Base-by-base conservation (phyloP, 202 grass and related monocot species). In the Setaria viridis region DNA sequence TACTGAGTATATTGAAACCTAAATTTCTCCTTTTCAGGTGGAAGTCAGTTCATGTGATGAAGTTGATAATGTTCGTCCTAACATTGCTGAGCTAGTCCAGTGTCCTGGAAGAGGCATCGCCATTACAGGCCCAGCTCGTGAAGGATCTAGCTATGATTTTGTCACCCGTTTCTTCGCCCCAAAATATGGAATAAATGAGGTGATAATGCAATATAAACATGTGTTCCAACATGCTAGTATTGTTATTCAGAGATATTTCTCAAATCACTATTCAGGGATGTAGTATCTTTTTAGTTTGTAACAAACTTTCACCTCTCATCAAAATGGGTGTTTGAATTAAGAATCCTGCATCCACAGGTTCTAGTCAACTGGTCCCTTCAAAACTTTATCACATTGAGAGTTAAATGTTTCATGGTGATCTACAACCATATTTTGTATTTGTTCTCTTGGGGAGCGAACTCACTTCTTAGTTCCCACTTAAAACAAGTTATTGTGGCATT, bases 11-110 rank as follows among this genome's bases (percentile, higher is more conserved):
- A 47, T 48, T 47, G 42, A 33, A 29, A 45, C 29, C 33, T 65
- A 47, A 65, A 50, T 42, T 49, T 64, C 9, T 17, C 41, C 4
- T 82, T 47, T 29, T 53, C 45, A 83, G 90, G 72, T 91, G 29
- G 90, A 91, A 50, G 86, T 94, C 30, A 70, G 70, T 82, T 91
- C 86, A 19, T 73, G 62, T 62, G 83, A 87, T 66, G 89, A 94
- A 81, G 85, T 89, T 50, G 55, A 69, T 29, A 65, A 86, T 83
- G 32, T 94, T 51, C 7, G 54, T 54, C 92, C 92, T 50, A 89
- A 94, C 53, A 74, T 81, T 85, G 76, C 78, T 45, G 92, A 94
- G 79, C 58, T 94, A 50, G 60, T 87, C 35, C 82, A 84, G 9
- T 91, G 57, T 64, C 76, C 89, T 35, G 92, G 74, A 74, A 68